A percentile compares a stretch with the other conserved stretches of the same genome.
phyloP scores from a whole-genome alignment of 2,329 filamentous ascomycete genomes.

The Diaporthe ampelina region DNA sequence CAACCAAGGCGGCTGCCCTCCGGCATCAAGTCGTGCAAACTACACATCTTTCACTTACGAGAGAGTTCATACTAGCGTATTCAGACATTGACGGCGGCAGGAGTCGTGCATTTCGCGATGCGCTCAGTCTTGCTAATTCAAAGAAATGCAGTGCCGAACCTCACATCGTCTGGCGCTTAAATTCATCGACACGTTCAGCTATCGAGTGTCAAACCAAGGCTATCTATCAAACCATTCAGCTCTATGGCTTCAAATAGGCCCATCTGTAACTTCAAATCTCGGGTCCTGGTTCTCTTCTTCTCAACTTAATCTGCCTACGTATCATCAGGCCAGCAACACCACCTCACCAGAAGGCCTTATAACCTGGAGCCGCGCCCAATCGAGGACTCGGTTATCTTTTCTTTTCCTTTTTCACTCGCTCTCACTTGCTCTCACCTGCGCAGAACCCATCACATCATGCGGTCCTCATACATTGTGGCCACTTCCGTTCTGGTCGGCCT shows the following conservation, averaged over 20 bases:
- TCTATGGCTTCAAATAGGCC: not conserved
- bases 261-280: not conserved
- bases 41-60: too few relatives aligned
- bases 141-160: not conserved
- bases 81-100: not conserved
- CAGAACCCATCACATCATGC: not conserved
- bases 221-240: rapidly evolving
- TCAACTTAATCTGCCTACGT: not conserved
- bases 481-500: not conserved
- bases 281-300: not conserved
- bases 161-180: not conserved
- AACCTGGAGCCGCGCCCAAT: not conserved
- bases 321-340: not conserved
- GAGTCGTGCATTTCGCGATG: not conserved
- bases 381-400: not conserved
- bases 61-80: not conserved
- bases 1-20: too few relatives aligned
- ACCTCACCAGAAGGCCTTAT: not conserved
- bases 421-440: not conserved
- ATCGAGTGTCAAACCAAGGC: not conserved
- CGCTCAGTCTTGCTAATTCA: not conserved
- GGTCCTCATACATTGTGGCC: not conserved
- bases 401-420: not conserved
- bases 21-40: too few relatives aligned
- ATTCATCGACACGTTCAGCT: not conserved